Evolutionary conservation across 2,329 filamentous ascomycete species (phyloP).

Genomic region (Ascochyta fabae): DNA sequence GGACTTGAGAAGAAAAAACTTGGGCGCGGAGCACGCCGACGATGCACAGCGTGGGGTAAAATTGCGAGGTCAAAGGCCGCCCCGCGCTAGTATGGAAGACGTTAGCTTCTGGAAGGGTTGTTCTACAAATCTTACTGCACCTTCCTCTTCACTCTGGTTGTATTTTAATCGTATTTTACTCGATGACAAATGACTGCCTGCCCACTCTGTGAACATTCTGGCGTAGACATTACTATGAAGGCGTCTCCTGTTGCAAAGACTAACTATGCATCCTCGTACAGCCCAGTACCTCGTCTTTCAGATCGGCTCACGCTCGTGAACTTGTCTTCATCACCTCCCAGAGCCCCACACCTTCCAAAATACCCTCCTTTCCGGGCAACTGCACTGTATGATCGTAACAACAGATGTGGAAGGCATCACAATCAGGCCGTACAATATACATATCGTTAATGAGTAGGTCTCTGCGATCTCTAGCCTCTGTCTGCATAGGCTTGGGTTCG

Average conservation of each 20-base stretch:
- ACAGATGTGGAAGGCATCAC: not conserved
- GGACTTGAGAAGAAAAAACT: constrained; percentile 10
- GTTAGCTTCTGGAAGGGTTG: constrained; percentile 1
- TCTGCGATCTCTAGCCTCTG: not conserved
- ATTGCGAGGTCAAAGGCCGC: constrained; percentile 1
- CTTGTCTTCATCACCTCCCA: not conserved
- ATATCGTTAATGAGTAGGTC: constrained; percentile 8
- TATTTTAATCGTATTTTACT: not conserved
- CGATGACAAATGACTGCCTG: not conserved
- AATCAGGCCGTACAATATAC: constrained; percentile 2
- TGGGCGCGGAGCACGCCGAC: constrained; percentile 14
- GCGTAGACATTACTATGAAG: not conserved
- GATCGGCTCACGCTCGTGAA: not conserved
- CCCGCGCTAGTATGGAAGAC: constrained; percentile 12
- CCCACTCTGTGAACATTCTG: not conserved
- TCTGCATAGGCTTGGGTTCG: not conserved
- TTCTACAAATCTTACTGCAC: not conserved
- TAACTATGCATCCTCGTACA: not conserved
- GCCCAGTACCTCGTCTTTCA: not conserved
- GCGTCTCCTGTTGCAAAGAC: too few relatives aligned
- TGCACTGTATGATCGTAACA: constrained; percentile 15
- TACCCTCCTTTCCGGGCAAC: not conserved
- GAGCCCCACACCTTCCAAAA: not conserved
- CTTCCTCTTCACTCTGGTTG: not conserved
- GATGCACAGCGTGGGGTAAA: constrained; percentile 13